phyloP scores from a whole-genome alignment of 2,329 filamentous ascomycete species.

The Pseudopithomyces maydicus region DNA sequence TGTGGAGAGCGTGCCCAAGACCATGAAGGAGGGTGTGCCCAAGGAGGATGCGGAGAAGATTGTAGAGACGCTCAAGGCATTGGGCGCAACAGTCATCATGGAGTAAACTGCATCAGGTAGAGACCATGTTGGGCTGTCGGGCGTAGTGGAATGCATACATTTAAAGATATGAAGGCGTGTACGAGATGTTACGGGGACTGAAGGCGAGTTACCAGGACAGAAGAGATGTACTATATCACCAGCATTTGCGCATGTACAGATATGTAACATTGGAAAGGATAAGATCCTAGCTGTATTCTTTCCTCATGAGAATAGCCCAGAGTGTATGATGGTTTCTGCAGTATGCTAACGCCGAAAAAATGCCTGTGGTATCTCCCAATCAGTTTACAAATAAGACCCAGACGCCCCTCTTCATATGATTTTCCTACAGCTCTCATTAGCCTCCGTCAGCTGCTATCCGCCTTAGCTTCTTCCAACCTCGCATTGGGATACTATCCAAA shows the following conservation, averaged over 20 bases:
- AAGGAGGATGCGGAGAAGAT: slow-evolving; percentile 99
- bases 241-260: slow-evolving; percentile 44
- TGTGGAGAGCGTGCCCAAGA: slow-evolving; percentile 95
- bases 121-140: too few relatives aligned
- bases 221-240: slow-evolving; percentile 42
- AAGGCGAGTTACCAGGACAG: background rate
- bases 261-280: slow-evolving; percentile 22
- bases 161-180: background rate
- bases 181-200: slow-evolving; percentile 6
- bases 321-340: background rate
- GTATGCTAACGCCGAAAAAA: slow-evolving; percentile 24
- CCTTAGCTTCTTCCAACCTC: background rate
- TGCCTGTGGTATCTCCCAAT: slow-evolving; percentile 36
- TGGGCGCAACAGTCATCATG: slow-evolving; percentile 89
- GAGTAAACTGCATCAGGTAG: slow-evolving; percentile 63
- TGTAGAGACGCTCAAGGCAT: slow-evolving; percentile 87
- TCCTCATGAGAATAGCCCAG: background rate
- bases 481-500: slow-evolving; percentile 29
- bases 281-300: slow-evolving; percentile 34
- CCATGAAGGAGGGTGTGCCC: slow-evolving; percentile 97
- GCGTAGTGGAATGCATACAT: background rate
- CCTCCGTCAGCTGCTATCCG: background rate
- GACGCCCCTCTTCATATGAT: background rate
- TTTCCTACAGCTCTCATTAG: background rate
- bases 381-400: slow-evolving; percentile 25